A percentile compares a stretch with the other conserved stretches of the same genome.
Evolutionary conservation across 768 basidiomycete species (phyloP).

Genomic region (Boletus rufocinnamomeus): DNA sequence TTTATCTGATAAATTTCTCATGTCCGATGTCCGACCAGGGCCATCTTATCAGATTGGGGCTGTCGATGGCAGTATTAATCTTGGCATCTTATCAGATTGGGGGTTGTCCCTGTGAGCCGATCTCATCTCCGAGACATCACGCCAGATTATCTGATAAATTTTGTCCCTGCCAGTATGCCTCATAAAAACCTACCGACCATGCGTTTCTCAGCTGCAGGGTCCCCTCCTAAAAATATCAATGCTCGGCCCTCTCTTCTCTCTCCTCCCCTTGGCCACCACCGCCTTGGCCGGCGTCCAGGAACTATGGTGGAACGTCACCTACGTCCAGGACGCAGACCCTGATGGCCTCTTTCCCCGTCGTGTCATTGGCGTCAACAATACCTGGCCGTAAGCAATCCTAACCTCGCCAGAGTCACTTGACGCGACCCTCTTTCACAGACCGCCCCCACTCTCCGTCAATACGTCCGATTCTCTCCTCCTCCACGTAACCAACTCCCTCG

Average conservation of each 20-base stretch:
- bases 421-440: slow-evolving; percentile 45
- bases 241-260: slow-evolving; percentile 5
- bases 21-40: neutral
- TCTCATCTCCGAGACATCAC: too few relatives aligned
- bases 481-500: slow-evolving; percentile 74
- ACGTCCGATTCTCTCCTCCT: slow-evolving; percentile 73
- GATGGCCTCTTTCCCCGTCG: slow-evolving; percentile 77
- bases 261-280: slow-evolving; percentile 33
- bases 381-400: slow-evolving; percentile 78
- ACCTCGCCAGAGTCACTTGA: neutral
- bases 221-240: too few relatives aligned
- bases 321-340: slow-evolving; percentile 76
- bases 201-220: too few relatives aligned
- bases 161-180: neutral
- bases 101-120: too few relatives aligned
- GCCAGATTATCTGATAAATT: slow-evolving; percentile 4
- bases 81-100: too few relatives aligned
- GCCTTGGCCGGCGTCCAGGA: slow-evolving; percentile 70
- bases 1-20: slow-evolving; percentile 10
- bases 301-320: slow-evolving; percentile 91
- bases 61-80: too few relatives aligned
- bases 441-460: slow-evolving; percentile 76
- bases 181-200: neutral
- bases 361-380: slow-evolving; percentile 86
- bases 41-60: neutral